These are phyloP conservation scores for Tetrastigma voinierianum DNA, from an alignment of 164 flowering plant genomes.

Conservation along the genomic window DNA sequence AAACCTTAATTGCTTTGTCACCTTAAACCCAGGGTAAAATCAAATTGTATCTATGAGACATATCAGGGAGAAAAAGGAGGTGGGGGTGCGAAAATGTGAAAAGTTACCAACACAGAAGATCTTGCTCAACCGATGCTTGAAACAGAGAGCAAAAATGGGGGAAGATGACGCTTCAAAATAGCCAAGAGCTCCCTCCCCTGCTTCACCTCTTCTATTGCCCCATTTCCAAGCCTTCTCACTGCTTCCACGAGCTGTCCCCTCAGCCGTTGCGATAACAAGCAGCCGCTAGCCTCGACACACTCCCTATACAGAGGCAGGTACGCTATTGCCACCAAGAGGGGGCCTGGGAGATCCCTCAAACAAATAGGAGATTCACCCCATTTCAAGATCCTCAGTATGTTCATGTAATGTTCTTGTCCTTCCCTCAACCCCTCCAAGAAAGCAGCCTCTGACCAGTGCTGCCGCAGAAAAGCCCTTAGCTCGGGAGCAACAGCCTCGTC, in stretches of 20 bases:
- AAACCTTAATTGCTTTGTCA: conserved; percentile 13
- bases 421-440: conserved; percentile 52
- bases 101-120: neutral
- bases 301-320: conserved; percentile 86
- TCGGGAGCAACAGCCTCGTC: conserved; percentile 79
- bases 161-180: conserved; percentile 79
- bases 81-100: conserved; percentile 9
- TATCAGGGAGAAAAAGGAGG: conserved; percentile 1
- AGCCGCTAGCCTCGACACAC: conserved; percentile 54
- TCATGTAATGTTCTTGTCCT: conserved; percentile 65
- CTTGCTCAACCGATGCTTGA: conserved; percentile 17
- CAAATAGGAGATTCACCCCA: conserved; percentile 67
- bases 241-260: conserved; percentile 91
- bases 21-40: conserved; percentile 6
- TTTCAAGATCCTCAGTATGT: conserved; percentile 52
- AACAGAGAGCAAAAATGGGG: conserved; percentile 58
- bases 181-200: conserved; percentile 61
- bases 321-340: conserved; percentile 65
- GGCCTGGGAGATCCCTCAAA: conserved; percentile 68
- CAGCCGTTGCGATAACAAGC: conserved; percentile 62
- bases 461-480: conserved; percentile 58
- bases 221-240: conserved; percentile 56
- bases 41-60: conserved; percentile 16
- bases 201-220: conserved; percentile 38
- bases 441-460: conserved; percentile 90